Conservation (phyloP, 2,329 filamentous ascomycete genomes). For the Botrytis elliptica region DNA sequence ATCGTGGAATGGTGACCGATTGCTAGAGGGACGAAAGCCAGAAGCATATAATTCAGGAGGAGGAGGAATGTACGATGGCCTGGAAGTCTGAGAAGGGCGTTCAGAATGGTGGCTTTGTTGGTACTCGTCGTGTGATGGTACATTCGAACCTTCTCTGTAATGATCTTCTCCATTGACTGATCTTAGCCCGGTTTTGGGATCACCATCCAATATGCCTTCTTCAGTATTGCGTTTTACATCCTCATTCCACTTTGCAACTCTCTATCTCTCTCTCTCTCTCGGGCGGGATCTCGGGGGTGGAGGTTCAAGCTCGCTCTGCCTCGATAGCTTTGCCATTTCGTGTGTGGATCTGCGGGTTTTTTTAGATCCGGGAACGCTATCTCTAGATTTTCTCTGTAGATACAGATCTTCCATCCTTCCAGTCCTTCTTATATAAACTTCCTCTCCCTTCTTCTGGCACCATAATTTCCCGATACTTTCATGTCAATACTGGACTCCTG, state of each 20-base stretch:
- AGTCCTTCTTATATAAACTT: neutral
- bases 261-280: no score
- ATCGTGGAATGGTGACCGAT: no score
- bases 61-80: neutral
- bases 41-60: neutral
- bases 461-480: neutral
- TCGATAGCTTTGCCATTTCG: neutral
- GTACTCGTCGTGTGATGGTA: neutral
- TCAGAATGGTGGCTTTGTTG: no score
- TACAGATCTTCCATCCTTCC: no score
- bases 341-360: neutral
- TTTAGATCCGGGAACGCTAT: no score
- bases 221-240: neutral
- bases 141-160: neutral
- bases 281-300: no score
- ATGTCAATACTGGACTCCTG: neutral
- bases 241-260: neutral
- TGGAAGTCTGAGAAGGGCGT: neutral
- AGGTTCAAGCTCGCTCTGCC: neutral
- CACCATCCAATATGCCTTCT: no score
- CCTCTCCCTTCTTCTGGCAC: neutral
- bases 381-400: no score
- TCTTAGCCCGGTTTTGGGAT: no score
- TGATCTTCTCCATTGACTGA: neutral
- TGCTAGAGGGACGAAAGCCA: neutral